A percentile compares a stretch with the other conserved stretches of the same genome.
phyloP scores from a whole-genome alignment of 192 early-diverging fungal species.

The Umbelopsis isabellina region DNA sequence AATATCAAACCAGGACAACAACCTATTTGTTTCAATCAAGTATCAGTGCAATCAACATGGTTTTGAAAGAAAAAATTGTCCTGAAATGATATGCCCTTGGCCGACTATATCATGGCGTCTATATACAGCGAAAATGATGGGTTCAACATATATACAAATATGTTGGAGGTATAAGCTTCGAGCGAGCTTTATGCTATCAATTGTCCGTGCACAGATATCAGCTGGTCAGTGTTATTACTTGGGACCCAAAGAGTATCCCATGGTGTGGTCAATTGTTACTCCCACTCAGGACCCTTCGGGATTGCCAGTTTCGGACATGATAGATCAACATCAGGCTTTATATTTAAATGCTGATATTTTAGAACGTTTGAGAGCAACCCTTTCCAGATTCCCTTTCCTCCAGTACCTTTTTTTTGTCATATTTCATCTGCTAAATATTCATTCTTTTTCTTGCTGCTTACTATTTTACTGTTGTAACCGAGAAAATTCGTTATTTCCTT shows the following conservation, averaged over 20 bases:
- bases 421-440: background rate
- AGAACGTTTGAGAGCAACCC: no score
- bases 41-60: no score
- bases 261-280: background rate
- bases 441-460: constrained; percentile 5
- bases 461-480: constrained; percentile 6
- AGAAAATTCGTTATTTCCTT: background rate
- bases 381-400: background rate
- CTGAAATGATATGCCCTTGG: no score
- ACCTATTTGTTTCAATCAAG: no score
- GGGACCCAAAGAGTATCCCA: background rate
- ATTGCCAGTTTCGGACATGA: constrained; percentile 8
- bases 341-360: background rate
- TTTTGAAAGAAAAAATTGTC: no score
- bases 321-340: background rate
- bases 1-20: no score
- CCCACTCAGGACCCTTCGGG: background rate
- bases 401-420: constrained; percentile 2
- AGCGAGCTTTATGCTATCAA: background rate
- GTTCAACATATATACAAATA: no score
- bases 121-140: no score
- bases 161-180: no score
- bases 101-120: no score
- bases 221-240: constrained; percentile 3
- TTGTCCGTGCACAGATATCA: constrained; percentile 20